Percentiles rank a stretch among this genome's conserved stretches.
phyloP scores from a whole-genome alignment of 495 filamentous ascomycete species.

The Neurospora sp. region DNA sequence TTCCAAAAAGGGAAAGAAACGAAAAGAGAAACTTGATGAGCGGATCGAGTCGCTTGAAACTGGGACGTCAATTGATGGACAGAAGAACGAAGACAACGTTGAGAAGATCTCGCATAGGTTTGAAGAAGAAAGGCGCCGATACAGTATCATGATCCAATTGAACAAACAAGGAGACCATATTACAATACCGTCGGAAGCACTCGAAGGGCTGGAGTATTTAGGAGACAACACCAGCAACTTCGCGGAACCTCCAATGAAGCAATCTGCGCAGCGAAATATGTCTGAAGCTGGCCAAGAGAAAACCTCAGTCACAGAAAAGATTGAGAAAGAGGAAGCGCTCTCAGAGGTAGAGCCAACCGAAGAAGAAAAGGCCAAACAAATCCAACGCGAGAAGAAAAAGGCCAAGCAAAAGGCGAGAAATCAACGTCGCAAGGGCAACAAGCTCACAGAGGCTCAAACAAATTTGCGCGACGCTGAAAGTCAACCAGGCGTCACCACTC shows the following conservation, averaged over 20 bases:
- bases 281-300: not conserved
- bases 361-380: not conserved
- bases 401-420: not conserved
- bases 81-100: no score
- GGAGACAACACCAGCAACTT: not conserved
- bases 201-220: not conserved
- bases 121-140: not conserved
- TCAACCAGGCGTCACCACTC: not conserved
- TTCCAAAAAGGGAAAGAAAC: not conserved
- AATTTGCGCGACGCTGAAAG: not conserved
- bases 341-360: not conserved
- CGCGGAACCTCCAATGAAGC: not conserved
- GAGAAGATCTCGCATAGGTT: no score
- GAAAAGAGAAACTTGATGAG: not conserved
- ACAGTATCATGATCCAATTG: not conserved
- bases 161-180: not conserved
- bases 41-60: not conserved
- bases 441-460: not conserved
- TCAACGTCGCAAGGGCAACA: not conserved
- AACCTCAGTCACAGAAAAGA: not conserved
- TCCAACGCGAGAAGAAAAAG: not conserved
- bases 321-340: not conserved
- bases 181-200: not conserved
- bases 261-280: not conserved
- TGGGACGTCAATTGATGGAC: not conserved